Base-by-base conservation (phyloP, 768 basidiomycete genomes). In the Russula ochroleuca region DNA sequence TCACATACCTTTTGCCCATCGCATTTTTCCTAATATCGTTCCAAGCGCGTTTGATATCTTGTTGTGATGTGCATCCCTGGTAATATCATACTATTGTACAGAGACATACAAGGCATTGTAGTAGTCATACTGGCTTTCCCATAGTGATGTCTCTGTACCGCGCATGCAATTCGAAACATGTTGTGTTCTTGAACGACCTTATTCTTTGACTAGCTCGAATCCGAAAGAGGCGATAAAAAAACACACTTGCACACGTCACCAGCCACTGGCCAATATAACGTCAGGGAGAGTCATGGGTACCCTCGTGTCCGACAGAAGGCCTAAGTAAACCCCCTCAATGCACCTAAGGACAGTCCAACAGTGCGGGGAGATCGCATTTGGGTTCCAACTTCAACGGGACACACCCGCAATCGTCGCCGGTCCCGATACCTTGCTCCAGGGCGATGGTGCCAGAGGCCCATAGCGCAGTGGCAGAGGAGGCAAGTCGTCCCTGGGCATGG, bases 401-500 rank as follows among this genome's bases (percentile, higher is more conserved):
- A 91, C 82, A 40, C 90, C 90, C 38, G 80, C 79, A 57, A 88
- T 74, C 21, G 78, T 69, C 38, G 74, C 56, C 1, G 90, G 90
- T 7, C 90, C 90, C 19, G 83, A 78, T 40, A 87, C 90, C 73
- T 85, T 90, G 74, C 90, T 91, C 84, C 83, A 88, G 7, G 73
- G 82, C 41, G 88, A 85, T 21, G 74, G 65, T 5, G 82, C 83
- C 11, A 90, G 76, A 25, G 86, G 86, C 1, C 89, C 88, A 68
- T 88, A 92, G 48, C 81, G 82, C 43, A 81, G 68, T 55, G 81
- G 81, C 45, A 72, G 71, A 52, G 78, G 64, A 19, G 58, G n/a
- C 47, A 52, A 25, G 41, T 47, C 60, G 33, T 50, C 53, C 43
- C 64, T 47, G 31, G 54, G 41, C 41, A 68, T 10, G 47, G 17